Evolutionary conservation across 768 basidiomycete genomes (phyloP), one percentile per base, ranked within the genome.

Genomic region (Suillus alpinus): DNA sequence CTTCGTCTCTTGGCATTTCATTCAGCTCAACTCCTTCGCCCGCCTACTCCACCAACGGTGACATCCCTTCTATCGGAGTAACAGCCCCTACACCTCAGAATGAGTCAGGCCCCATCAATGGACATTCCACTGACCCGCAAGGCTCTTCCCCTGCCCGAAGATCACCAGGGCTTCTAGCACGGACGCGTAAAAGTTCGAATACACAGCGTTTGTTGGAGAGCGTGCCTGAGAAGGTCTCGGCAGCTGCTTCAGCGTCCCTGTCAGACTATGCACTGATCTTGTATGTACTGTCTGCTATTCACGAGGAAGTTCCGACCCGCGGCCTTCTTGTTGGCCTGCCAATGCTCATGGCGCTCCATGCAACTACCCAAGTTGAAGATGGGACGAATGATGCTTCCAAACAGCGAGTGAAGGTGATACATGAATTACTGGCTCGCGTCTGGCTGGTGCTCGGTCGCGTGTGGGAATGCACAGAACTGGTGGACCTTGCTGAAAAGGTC

Each of bases 341-440:
- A 5, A 94, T 97, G 92, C 73, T 97, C 31, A 69, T 92, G n/a
- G 86, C 91, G 1, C 72, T 96, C 55, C 84, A 91, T 59, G 72
- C 67, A 7, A 83, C 83, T 10, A 75, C 83, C 4, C 77, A 78
- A 37, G 66, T 78, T 31, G 77, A 78, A n/a, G 76, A 78, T 18
- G 67, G 69, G 12, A 73, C 76, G 36, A 78, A 83, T 61, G 57
- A 68, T 49, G 71, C 73, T n/a, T 70, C 69, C 31, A 68, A 74
- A 23, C 77, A 77, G 63, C 84, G 85, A 61, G 75, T 78, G 29
- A 76, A 72, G 59, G 82, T 81, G 4, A 80, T 94, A 43, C 85
- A 81, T 62, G 87, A 88, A 67, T 68, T 92, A 37, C 66, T 94
- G 13, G 78, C 82, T 12, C 82, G 78, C 39, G 77, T 86, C 12